Percentiles rank a stretch among this genome's conserved stretches.
phyloP scores from a whole-genome alignment of 208 protist species.

The Leishmania arabica region DNA sequence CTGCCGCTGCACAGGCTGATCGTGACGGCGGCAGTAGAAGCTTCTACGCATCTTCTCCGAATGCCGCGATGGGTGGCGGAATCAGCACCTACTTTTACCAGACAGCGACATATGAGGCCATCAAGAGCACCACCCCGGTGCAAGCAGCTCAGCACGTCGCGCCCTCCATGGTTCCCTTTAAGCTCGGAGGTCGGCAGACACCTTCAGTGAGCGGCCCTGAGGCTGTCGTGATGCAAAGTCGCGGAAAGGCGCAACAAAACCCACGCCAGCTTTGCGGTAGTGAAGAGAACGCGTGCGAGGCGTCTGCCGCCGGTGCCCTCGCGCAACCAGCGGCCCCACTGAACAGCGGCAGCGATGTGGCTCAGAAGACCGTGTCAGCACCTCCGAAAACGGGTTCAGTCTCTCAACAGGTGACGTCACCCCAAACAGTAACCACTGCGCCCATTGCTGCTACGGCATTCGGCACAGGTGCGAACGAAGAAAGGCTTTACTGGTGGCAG shows the following conservation, averaged over 20 bases:
- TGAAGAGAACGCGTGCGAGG: not conserved
- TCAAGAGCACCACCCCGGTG: conserved; percentile 48
- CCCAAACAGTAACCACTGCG: not conserved
- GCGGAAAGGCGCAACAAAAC: not conserved
- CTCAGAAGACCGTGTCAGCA: not conserved
- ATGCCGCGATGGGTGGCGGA: not conserved
- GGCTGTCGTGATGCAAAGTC: not conserved
- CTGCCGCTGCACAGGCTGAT: conserved; percentile 13
- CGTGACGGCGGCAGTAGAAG: not conserved
- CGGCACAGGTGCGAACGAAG: not conserved
- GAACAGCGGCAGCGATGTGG: not conserved
- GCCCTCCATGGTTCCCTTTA: conserved; percentile 20
- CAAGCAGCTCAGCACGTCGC: conserved; percentile 36
- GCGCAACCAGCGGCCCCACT: not conserved
- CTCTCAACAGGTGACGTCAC: not conserved
- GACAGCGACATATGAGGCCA: conserved; percentile 75
- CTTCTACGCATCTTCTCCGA: not conserved
- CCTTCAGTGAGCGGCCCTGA: not conserved
- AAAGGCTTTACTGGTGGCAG: conserved; percentile 74
- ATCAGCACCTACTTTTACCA: conserved; percentile 32
- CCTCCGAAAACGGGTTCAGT: not conserved
- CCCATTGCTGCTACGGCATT: not conserved
- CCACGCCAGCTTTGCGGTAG: not conserved
- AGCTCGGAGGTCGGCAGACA: conserved; percentile 2
- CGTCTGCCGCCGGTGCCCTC: not conserved